Percentiles rank a stretch among this genome's conserved stretches.
These are phyloP conservation scores for Dendrobium nobile DNA, from an alignment of 106 monocot genomes.

Conservation along the genomic window DNA sequence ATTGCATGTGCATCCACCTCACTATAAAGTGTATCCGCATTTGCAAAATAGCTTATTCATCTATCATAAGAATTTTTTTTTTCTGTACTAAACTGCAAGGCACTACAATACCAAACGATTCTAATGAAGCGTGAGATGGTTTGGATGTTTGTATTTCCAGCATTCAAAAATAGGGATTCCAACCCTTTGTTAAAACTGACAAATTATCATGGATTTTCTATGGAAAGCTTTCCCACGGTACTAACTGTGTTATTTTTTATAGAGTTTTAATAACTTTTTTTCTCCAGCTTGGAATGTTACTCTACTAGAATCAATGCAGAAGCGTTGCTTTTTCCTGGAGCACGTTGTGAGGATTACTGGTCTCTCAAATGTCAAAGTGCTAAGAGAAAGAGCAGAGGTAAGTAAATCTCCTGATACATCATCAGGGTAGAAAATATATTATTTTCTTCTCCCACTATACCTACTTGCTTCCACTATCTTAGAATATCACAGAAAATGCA, in stretches of 20 bases:
- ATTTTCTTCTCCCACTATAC: not conserved
- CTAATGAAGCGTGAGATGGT: not conserved
- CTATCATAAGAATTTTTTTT: not conserved
- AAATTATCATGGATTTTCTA: not conserved
- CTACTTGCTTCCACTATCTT: not conserved
- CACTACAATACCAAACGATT: not conserved
- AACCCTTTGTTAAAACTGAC: not conserved
- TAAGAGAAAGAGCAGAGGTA: slow-evolving; percentile 93
- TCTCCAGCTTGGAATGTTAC: slow-evolving; percentile 75
- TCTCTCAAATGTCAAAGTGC: slow-evolving; percentile 77
- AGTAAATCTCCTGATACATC: not conserved
- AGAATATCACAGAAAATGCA: not conserved
- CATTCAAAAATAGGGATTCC: not conserved
- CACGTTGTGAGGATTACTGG: slow-evolving; percentile 52
- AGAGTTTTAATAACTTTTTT: not conserved
- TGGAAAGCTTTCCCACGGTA: not conserved
- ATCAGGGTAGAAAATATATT: not conserved
- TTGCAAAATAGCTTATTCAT: not conserved
- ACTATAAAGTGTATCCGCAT: not conserved
- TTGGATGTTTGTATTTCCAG: not conserved
- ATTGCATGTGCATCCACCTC: too few species aligned
- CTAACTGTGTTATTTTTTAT: not conserved
- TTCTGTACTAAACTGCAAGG: not conserved
- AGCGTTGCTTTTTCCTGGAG: slow-evolving; percentile 79
- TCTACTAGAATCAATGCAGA: slow-evolving; percentile 88